These are phyloP conservation scores for Saxophila tyrrhenica DNA, from an alignment of 495 filamentous ascomycete species.

Conservation along the genomic window DNA sequence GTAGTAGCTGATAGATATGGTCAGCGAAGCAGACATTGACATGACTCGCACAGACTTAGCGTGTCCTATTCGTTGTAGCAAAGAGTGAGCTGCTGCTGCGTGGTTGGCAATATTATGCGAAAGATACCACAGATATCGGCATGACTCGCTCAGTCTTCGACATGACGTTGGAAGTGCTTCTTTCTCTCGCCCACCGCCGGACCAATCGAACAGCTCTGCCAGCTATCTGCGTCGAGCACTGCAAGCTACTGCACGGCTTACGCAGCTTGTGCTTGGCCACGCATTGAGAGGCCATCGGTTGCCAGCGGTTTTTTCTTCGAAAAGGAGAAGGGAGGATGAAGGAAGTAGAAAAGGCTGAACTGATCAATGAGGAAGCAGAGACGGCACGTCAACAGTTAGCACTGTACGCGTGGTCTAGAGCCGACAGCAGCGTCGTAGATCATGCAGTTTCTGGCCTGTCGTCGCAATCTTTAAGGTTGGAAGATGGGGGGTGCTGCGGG, in stretches of 20 bases:
- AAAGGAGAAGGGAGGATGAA: neutral
- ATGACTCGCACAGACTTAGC: no score
- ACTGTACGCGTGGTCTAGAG: neutral
- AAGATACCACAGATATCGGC: no score
- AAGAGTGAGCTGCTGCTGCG: no score
- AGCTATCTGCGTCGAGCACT: neutral
- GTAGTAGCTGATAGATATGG: no score
- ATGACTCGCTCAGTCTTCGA: neutral
- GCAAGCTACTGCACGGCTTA: neutral
- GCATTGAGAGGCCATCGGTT: neutral
- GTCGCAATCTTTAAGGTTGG: neutral
- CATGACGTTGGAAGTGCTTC: neutral
- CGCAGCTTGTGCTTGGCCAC: neutral
- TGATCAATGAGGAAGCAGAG: neutral
- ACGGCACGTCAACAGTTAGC: neutral
- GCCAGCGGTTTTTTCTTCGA: neutral
- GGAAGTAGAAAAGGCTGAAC: neutral
- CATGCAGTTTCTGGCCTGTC: neutral
- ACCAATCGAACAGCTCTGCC: neutral
- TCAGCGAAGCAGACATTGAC: no score
- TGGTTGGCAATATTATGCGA: no score
- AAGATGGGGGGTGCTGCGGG: neutral
- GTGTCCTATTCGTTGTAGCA: no score
- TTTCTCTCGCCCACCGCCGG: no score
- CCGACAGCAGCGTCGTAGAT: neutral